phyloP scores from a whole-genome alignment of 345 rosid species.

The Lagerstroemia speciosa region DNA sequence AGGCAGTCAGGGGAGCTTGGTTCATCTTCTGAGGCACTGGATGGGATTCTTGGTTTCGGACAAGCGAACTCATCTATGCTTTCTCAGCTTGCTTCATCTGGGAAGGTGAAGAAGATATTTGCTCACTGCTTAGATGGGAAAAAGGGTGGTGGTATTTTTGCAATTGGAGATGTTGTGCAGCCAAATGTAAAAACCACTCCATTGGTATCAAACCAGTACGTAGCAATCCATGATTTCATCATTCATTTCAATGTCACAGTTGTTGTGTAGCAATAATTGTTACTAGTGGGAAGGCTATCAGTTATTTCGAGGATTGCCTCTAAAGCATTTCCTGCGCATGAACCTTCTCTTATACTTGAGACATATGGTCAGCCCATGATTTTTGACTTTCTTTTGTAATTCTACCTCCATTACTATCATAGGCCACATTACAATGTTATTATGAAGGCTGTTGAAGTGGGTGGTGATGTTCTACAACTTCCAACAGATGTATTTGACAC shows the following conservation, averaged over 20 bases:
- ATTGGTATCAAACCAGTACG: conserved; percentile 36
- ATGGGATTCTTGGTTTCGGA: conserved; percentile 46
- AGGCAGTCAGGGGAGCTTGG: conserved; percentile 40
- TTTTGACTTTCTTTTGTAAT: conserved; percentile 9
- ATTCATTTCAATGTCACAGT: background rate
- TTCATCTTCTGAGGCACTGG: conserved; percentile 31
- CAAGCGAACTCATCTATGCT: conserved; percentile 39
- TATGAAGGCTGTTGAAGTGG: conserved; percentile 41
- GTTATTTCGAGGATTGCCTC: background rate
- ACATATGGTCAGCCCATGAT: background rate
- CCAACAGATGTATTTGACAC: conserved; percentile 23
- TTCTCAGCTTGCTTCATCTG: conserved; percentile 40
- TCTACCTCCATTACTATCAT: conserved; percentile 11
- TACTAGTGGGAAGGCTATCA: background rate
- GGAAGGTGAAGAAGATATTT: conserved; percentile 32
- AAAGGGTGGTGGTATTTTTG: conserved; percentile 43
- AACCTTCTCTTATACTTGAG: conserved; percentile 3
- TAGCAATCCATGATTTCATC: background rate
- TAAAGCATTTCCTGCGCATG: background rate
- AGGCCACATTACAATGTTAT: conserved; percentile 42
- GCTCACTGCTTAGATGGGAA: conserved; percentile 40
- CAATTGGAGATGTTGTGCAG: conserved; percentile 35
- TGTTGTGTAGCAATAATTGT: background rate
- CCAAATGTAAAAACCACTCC: conserved; percentile 39
- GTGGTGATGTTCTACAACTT: conserved; percentile 23